Percentiles rank a stretch among this genome's conserved stretches.
Evolutionary conservation across 345 rosid species (phyloP).

Genomic region (Corymbia maculata): DNA sequence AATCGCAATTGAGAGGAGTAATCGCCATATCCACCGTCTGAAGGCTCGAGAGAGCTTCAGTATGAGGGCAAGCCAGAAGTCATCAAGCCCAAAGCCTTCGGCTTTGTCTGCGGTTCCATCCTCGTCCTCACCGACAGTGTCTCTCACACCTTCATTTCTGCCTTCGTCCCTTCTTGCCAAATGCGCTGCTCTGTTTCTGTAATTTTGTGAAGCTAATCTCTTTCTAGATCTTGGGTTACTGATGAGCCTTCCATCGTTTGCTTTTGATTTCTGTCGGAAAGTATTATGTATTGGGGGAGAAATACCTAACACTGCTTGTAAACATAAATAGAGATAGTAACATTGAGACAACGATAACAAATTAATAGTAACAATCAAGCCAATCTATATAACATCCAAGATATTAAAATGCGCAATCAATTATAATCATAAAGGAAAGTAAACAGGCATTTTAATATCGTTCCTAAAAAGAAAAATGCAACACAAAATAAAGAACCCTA

Average conservation of each 20-base stretch:
- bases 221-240: not conserved
- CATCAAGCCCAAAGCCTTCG: not conserved
- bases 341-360: not conserved
- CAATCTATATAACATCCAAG: no score
- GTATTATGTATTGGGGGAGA: not conserved
- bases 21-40: no score
- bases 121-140: not conserved
- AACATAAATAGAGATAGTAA: not conserved
- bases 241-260: not conserved
- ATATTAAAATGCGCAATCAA: no score
- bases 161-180: not conserved
- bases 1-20: not conserved
- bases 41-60: no score
- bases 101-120: not conserved
- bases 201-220: not conserved
- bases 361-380: no score
- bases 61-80: not conserved
- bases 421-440: no score
- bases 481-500: no score
- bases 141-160: not conserved
- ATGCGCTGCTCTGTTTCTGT: not conserved
- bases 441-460: no score
- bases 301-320: no score
- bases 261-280: not conserved
- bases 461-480: no score